These are phyloP conservation scores for Psophocarpus tetragonolobus DNA, from an alignment of 306 rosid genomes.

Conservation along the genomic window DNA sequence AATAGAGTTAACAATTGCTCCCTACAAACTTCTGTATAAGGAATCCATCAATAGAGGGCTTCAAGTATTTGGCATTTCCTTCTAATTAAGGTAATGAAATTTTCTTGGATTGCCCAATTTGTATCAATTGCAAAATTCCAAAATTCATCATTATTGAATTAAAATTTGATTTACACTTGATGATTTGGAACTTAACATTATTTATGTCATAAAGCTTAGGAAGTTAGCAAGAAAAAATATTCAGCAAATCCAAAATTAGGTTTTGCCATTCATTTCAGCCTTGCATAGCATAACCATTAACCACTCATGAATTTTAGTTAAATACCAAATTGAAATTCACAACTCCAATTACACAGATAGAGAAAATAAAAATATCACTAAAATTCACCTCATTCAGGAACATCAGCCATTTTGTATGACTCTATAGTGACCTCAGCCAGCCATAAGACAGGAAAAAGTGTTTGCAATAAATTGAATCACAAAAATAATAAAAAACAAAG, in stretches of 20 bases:
- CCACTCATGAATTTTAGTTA: neutral
- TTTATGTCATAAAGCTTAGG: slow-evolving; percentile 43
- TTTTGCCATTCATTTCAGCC: slow-evolving; percentile 21
- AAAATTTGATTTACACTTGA: slow-evolving; percentile 41
- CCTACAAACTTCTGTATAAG: slow-evolving; percentile 85
- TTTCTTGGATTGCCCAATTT: no score
- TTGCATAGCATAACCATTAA: slow-evolving; percentile 29
- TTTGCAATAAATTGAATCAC: slow-evolving; percentile 40
- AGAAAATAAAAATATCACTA: neutral
- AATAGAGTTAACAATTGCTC: neutral
- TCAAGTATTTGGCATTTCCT: slow-evolving; percentile 84
- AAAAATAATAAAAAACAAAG: slow-evolving; percentile 3
- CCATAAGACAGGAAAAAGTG: slow-evolving; percentile 52
- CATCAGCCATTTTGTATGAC: slow-evolving; percentile 58
- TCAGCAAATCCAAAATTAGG: slow-evolving; percentile 7
- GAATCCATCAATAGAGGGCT: slow-evolving; percentile 91
- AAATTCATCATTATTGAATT: slow-evolving; percentile 32
- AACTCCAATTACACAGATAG: neutral
- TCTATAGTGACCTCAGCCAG: slow-evolving; percentile 50
- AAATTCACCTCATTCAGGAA: slow-evolving; percentile 52
- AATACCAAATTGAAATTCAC: slow-evolving; percentile 10
- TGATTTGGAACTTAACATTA: slow-evolving; percentile 50
- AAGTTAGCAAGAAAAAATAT: slow-evolving; percentile 37
- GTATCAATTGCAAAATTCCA: slow-evolving; percentile 23
- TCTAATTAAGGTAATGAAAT: no score